phyloP scores from a whole-genome alignment of 139 green algal species.

The Nannochloris sp. region DNA sequence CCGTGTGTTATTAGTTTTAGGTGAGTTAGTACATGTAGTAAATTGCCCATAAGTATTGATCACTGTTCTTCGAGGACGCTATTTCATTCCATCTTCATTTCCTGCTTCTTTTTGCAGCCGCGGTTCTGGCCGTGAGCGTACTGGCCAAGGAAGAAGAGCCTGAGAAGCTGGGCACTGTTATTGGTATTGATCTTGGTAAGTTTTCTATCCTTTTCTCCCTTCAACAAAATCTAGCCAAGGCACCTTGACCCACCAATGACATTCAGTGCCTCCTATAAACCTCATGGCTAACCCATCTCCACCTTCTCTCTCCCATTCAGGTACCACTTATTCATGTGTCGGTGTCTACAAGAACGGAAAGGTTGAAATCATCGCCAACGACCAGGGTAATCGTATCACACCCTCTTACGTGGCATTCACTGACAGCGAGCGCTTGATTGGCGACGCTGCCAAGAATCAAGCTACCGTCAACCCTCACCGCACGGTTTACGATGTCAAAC shows the following conservation, averaged over 20 bases:
- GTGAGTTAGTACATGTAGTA: background rate
- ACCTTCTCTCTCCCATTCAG: constrained; percentile 52
- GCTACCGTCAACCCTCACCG: constrained; percentile 84
- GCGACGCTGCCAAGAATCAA: constrained; percentile 98
- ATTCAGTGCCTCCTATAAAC: background rate
- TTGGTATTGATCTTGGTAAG: constrained; percentile 99
- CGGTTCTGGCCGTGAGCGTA: constrained; percentile 3
- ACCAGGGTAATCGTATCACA: constrained; percentile 98
- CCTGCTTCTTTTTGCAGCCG: background rate
- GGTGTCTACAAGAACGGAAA: constrained; percentile 97
- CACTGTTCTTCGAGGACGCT: background rate
- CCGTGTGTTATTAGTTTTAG: background rate
- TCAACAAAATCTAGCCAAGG: background rate
- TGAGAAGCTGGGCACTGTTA: constrained; percentile 65
- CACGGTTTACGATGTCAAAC: constrained; percentile 98
- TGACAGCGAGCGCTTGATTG: constrained; percentile 98
- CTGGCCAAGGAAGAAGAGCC: constrained; percentile 2
- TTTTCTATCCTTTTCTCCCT: background rate
- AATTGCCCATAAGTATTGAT: background rate
- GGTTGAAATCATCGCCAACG: constrained; percentile 99
- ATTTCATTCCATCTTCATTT: background rate
- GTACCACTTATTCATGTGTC: constrained; percentile 97
- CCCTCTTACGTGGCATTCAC: constrained; percentile 99
- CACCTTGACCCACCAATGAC: too few species aligned
- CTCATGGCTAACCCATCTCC: background rate